Evolutionary conservation across 2,329 filamentous ascomycete species (phyloP), one percentile per base, ranked within the genome.

Genomic region (Graphiopsis chlorocephala): DNA sequence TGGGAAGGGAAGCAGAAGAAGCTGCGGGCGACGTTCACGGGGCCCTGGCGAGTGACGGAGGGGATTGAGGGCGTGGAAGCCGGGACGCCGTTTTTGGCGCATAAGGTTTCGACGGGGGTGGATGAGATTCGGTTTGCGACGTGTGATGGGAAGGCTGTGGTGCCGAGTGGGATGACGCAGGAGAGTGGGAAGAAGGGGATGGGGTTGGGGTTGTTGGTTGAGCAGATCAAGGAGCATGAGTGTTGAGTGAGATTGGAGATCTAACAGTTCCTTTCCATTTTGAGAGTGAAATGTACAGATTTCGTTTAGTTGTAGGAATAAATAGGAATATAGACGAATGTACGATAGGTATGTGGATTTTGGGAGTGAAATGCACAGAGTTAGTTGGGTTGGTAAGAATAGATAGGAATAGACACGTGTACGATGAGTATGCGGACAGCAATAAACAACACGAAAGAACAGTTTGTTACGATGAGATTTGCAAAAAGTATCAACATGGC

Each of bases 21-120:
- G n/a, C 31, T 47, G 2, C 67, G 72, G 3, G 65, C 72, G 8
- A 69, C 65, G 1, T 73, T 70, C 50, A 42, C 67, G 3, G 72
- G 70, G 2, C 68, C 69, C 8, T 74, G 72, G 72, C 38, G 26
- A 17, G n/a, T 63, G 8, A 31, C 58, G 2, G n/a, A 26, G 4
- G 60, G 31, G 14, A 31, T 25, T 5, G 23, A 28, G 8, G 60
- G 33, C 11, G 3, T 29, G 6, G 48, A 62, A n/a, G 14, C 48
- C n/a, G 60, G 26, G 14, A 62, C 33, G 42, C 29, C 29, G 50
- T 45, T 58, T 31, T 25, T 61, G 42, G 35, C 14, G 56, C 53
- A 14, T 15, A 48, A 35, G 17, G 20, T 35, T 10, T 2, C n/a
- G 45, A 50, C n/a, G 33, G 48, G 48, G 52, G 38, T 26, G 28